Evolutionary conservation across 164 flowering plant genomes (phyloP).

Genomic region (Santalum album): DNA sequence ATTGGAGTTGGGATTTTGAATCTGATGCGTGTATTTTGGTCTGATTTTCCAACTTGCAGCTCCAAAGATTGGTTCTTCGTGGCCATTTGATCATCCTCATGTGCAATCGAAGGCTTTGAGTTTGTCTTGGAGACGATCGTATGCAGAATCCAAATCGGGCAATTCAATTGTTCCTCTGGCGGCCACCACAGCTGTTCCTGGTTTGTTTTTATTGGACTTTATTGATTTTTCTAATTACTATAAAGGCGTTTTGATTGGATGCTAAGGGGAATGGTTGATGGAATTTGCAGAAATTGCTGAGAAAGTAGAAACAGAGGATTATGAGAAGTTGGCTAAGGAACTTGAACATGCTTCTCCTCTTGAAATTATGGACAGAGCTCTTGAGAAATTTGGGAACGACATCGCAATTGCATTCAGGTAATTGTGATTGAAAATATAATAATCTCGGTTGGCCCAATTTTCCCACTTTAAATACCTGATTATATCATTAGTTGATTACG

Average conservation of each 20-base stretch:
- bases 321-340: conserved; percentile 48
- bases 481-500: no score
- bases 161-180: conserved; percentile 52
- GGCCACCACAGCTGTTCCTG: conserved; percentile 43
- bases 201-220: conserved; percentile 17
- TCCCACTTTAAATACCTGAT: no score
- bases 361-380: conserved; percentile 73
- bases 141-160: conserved; percentile 48
- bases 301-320: conserved; percentile 32
- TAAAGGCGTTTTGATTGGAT: not conserved
- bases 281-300: conserved; percentile 27
- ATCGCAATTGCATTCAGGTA: conserved; percentile 6
- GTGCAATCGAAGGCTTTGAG: conserved; percentile 11
- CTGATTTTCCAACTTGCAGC: conserved; percentile 27
- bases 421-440: no score
- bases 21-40: not conserved
- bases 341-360: conserved; percentile 81
- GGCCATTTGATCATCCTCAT: conserved; percentile 26
- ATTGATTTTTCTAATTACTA: no score
- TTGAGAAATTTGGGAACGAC: conserved; percentile 4
- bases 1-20: not conserved
- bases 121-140: conserved; percentile 25
- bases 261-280: not conserved
- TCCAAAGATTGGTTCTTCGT: conserved; percentile 24
- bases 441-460: no score